A percentile compares a stretch with the other conserved stretches of the same genome.
Conservation (phyloP, 1,284 basidiomycete species). For the Boletus semigastroideus region DNA sequence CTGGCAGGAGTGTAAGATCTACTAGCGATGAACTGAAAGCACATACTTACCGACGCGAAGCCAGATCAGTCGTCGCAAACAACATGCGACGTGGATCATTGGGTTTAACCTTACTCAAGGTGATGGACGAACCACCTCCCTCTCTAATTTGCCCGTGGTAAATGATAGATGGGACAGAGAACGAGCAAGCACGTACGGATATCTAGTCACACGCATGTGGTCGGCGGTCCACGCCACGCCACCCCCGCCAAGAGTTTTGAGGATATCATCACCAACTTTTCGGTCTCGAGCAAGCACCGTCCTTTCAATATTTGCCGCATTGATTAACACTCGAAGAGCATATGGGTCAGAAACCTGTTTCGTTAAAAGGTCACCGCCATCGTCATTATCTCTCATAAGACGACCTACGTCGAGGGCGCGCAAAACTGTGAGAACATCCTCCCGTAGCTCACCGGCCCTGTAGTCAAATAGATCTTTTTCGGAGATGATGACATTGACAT, state of each 20-base stretch:
- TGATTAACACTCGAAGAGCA: slow-evolving; percentile 83
- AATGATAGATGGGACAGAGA: slow-evolving; percentile 1
- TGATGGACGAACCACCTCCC: slow-evolving; percentile 55
- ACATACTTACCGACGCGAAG: slow-evolving; percentile 34
- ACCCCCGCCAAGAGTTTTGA: slow-evolving; percentile 45
- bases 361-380: slow-evolving; percentile 4
- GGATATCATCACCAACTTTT: slow-evolving; percentile 54
- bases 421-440: slow-evolving; percentile 69
- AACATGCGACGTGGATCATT: slow-evolving; percentile 48
- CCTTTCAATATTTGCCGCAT: slow-evolving; percentile 70
- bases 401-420: slow-evolving; percentile 76
- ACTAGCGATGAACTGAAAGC: not conserved
- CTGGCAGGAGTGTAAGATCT: slow-evolving; percentile 12
- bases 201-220: slow-evolving; percentile 59
- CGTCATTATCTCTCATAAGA: not conserved
- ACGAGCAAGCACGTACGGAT: slow-evolving; percentile 45
- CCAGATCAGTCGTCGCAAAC: slow-evolving; percentile 43
- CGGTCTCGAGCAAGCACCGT: slow-evolving; percentile 66
- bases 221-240: slow-evolving; percentile 64
- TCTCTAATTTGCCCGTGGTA: slow-evolving; percentile 43
- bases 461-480: slow-evolving; percentile 80
- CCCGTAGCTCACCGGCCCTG: slow-evolving; percentile 61
- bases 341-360: slow-evolving; percentile 71
- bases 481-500: slow-evolving; percentile 60
- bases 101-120: slow-evolving; percentile 35